Percentiles rank a stretch among this genome's conserved stretches.
Conservation (phyloP, 2,329 filamentous ascomycete species). For the Cladosporium sp. region DNA sequence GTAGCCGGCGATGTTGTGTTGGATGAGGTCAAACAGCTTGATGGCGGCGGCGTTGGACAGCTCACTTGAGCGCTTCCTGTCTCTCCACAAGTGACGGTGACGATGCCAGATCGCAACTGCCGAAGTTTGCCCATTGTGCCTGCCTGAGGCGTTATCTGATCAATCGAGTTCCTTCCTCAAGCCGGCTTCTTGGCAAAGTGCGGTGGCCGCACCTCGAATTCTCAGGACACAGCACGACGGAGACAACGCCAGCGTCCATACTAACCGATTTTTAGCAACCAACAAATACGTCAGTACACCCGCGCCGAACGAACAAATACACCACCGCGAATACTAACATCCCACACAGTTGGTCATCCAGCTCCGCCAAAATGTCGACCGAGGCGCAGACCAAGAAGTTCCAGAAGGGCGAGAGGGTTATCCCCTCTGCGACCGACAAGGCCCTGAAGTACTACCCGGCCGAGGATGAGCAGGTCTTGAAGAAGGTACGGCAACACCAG, state of each 20-base stretch:
- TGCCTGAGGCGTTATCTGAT: no score
- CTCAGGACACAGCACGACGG: not conserved
- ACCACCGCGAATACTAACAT: constrained; percentile 2
- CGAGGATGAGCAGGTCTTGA: constrained; percentile 82
- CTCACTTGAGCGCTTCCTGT: not conserved
- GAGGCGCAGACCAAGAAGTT: constrained; percentile 78
- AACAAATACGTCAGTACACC: not conserved
- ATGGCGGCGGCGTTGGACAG: constrained; percentile 11
- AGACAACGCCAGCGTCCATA: not conserved
- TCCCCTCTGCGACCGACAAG: constrained; percentile 82
- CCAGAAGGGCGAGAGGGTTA: constrained; percentile 91
- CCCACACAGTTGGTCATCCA: constrained; percentile 23
- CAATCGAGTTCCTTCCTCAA: no score
- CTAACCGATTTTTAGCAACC: constrained; percentile 1
- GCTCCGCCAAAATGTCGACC: constrained; percentile 30
- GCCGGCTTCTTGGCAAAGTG: not conserved
- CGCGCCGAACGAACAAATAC: no score
- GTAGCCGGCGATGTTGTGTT: not conserved
- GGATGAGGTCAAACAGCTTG: not conserved
- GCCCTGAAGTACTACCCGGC: constrained; percentile 99
- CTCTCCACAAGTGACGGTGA: not conserved
- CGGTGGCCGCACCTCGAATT: not conserved
- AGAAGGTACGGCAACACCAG: constrained; percentile 72
- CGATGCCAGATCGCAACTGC: not conserved
- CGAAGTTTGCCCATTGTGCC: not conserved